Base-by-base conservation (phyloP, 176 grass and related monocot species). In the Aegilops speltoides region DNA sequence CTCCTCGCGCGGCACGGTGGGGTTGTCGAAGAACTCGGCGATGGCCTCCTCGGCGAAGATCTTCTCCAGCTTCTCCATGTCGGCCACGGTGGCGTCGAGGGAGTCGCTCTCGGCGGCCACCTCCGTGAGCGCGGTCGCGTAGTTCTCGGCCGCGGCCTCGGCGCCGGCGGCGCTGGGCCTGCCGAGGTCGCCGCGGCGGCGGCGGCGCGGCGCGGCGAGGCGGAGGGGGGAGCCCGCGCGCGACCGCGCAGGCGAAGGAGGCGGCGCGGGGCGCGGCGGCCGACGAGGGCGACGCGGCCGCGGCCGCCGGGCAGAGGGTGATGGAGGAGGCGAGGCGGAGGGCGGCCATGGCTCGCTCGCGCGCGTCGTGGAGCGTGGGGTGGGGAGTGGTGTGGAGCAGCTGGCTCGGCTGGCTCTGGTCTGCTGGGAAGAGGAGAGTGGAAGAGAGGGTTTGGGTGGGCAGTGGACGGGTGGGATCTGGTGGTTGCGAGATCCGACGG, bases 21-120 rank as follows among this genome's bases (percentile, higher is more conserved):
- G 93, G 88, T 95, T 95, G 86, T 87, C 83, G 84, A 98, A 98
- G 91, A 93, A 98, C 89, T 89, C 89, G 16, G 83, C 67, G 69
- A 92, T 82, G 77, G 88, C 69, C 36, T 91, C 89, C 38, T 98
- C 95, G 5, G 84, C 37, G 84, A 98, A 95, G 63, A 95, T 61
- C 56, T 76, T 67, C 52, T 95, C 85, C 22, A 95, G 66, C 85
- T 98, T 98, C 87, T 98, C 93, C 3, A 95, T 22, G 88, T 98
- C 94, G 1, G 90, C 6, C 12, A 91, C 80, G 60, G 97, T 94
- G 59, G 62, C 5, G 1, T 98, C 91, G 22, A 97, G 91, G 79
- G 54, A 85, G n/a, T 74, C 87, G 32, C 81, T 89, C 64, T 92
- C 90, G 48, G 46, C 32, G 50, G 93, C 89, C 57, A 90, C 80